Evolutionary conservation across 768 basidiomycete genomes (phyloP).

Genomic region (Leucocoprinus leucothites): DNA sequence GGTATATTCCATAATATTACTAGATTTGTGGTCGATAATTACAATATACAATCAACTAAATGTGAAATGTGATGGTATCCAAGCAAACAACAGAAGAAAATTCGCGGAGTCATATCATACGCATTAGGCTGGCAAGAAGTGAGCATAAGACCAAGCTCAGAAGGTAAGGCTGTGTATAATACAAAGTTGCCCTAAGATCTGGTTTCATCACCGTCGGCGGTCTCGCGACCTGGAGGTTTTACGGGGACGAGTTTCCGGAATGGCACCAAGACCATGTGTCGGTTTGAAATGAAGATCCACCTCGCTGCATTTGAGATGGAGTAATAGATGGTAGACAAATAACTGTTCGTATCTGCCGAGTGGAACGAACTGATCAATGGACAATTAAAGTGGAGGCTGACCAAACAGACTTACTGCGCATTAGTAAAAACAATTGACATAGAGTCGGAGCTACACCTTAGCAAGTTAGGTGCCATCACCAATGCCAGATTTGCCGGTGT

Average conservation of each 20-base stretch:
- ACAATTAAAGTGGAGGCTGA: background rate
- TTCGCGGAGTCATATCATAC: no score
- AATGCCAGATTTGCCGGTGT: conserved; percentile 84
- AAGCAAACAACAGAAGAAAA: no score
- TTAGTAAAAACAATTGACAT: conserved; percentile 90
- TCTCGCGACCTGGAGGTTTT: conserved; percentile 1
- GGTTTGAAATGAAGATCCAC: conserved; percentile 80
- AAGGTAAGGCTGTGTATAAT: no score
- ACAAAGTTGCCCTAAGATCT: no score
- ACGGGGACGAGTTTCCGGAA: conserved; percentile 29
- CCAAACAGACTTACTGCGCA: conserved; percentile 66
- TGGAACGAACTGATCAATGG: conserved; percentile 8
- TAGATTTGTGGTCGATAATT: background rate
- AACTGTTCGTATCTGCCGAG: conserved; percentile 74
- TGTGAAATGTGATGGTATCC: no score
- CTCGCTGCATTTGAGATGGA: conserved; percentile 72
- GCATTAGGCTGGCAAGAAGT: background rate
- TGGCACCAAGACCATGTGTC: conserved; percentile 75
- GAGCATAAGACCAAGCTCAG: background rate
- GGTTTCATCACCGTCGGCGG: background rate
- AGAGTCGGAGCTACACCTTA: conserved; percentile 85
- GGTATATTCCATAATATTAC: background rate
- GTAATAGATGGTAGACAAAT: conserved; percentile 81
- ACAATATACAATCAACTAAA: background rate
- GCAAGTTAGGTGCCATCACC: conserved; percentile 89